Evolutionary conservation across 2,329 filamentous ascomycete genomes (phyloP).

Genomic region (Neonectria sp.): DNA sequence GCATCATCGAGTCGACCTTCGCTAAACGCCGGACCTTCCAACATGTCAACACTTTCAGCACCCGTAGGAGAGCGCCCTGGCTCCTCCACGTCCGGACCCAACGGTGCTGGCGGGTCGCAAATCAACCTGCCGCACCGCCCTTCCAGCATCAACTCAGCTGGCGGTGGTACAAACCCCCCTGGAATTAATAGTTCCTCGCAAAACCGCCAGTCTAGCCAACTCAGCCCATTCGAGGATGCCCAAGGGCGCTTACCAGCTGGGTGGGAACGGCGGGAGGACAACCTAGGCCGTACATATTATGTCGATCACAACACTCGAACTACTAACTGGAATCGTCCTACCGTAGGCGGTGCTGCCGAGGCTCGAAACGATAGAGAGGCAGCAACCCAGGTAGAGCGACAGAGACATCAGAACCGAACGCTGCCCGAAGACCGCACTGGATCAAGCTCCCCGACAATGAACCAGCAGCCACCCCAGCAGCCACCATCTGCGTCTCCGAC

Average conservation of each 20-base stretch:
- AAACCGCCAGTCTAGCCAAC: conserved; percentile 58
- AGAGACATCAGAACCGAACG: conserved; percentile 95
- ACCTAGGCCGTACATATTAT: conserved; percentile 95
- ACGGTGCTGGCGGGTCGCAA: conserved; percentile 61
- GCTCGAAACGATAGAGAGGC: conserved; percentile 84
- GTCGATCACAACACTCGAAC: conserved; percentile 98
- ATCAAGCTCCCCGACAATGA: conserved; percentile 88
- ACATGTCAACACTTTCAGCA: conserved; percentile 59
- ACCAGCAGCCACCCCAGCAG: conserved; percentile 64
- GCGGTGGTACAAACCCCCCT: conserved; percentile 38
- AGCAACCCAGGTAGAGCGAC: conserved; percentile 92
- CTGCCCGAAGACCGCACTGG: conserved; percentile 96
- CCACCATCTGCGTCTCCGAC: conserved; percentile 54
- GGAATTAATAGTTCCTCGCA: conserved; percentile 51
- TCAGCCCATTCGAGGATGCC: conserved; percentile 97
- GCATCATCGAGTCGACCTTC: conserved; percentile 63
- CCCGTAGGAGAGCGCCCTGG: conserved; percentile 64
- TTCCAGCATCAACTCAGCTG: conserved; percentile 61
- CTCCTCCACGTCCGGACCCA: conserved; percentile 67
- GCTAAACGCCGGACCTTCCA: conserved; percentile 61
- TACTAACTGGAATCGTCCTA: conserved; percentile 95
- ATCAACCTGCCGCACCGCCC: conserved; percentile 62
- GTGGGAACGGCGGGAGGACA: conserved; percentile 97
- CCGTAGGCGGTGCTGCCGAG: conserved; percentile 82
- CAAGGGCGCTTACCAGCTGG: conserved; percentile 92